Base-by-base conservation (phyloP, 176 grass and related monocot genomes). In the Cymbopogon citratus region DNA sequence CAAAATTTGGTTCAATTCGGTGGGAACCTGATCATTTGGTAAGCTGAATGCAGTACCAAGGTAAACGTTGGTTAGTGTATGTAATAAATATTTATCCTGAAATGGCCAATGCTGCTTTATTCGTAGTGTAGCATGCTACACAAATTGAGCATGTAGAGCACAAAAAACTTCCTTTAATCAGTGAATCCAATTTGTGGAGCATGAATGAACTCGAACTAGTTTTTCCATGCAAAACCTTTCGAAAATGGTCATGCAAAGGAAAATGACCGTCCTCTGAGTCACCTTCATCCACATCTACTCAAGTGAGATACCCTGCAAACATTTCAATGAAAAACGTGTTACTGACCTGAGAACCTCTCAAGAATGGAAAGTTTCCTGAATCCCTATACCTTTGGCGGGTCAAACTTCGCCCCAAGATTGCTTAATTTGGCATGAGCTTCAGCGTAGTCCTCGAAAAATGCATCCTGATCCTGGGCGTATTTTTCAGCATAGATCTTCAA, bases 351-450 rank as follows among this genome's bases (percentile, higher is more conserved):
- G 12, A 78, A 59, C n/a, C 18, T 62, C 15, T 8, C 19, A 71
- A 27, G 0, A 80, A 71, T 24, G 26, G 11, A 7, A 49, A 16
- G 31, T 36, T 9, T 73, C 34, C 48, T 62, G 61, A 66, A 43
- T 12, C 25, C 23, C 33, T 36, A 38, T 87, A 94, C 95, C 90
- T 92, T 91, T 49, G 92, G 85, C 64, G 86, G 95, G 74, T 94
- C 78, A 84, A 94, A 98, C 73, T 91, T 98, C 19, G 95, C 86
- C 23, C 95, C 95, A 3, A 94, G 90, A 84, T 92, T 98, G 88
- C 95, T 98, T 45, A 98, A 77, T 85, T 94, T 98, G 67, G 95
- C 95, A 91, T 98, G 95, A 84, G 95, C 90, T 92, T 94, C 92
- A 66, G 95, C 90, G 12, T 94, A 98, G 79, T 98, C 90, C 38